Percentiles rank a stretch among this genome's conserved stretches.
Conservation (phyloP, 257 asterid genomes). For the Gentiana macrophylla region DNA sequence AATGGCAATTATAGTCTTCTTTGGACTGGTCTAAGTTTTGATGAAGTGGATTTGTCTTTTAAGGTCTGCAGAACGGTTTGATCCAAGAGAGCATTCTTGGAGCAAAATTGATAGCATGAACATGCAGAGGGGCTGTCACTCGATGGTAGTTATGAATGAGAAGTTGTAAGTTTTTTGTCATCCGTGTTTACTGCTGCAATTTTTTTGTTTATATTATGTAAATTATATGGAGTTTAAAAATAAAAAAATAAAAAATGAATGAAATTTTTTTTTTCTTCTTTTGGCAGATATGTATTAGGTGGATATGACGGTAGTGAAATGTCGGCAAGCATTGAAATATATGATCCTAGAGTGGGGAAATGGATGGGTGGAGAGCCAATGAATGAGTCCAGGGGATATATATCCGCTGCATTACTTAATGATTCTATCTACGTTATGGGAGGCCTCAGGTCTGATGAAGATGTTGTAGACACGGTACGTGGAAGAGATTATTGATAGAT, state of each 20-base stretch:
- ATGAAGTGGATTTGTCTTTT: background rate
- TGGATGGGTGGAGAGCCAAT: constrained; percentile 57
- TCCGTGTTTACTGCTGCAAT: no score
- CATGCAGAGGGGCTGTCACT: constrained; percentile 52
- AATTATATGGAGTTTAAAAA: no score
- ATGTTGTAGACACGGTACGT: constrained; percentile 39
- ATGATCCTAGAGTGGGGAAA: constrained; percentile 55
- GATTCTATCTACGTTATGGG: constrained; percentile 61
- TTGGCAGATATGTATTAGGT: constrained; percentile 61
- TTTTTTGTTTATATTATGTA: no score
- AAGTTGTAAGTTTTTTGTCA: constrained; percentile 57
- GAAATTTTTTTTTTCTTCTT: background rate
- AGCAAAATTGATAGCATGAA: constrained; percentile 46
- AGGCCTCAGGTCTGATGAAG: constrained; percentile 34
- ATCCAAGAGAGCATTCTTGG: constrained; percentile 87
- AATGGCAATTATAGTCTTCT: background rate
- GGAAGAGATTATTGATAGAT: no score
- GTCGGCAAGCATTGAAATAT: constrained; percentile 54
- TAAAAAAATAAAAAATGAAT: no score
- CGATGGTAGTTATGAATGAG: constrained; percentile 52
- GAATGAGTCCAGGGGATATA: constrained; percentile 53
- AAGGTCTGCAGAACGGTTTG: constrained; percentile 85
- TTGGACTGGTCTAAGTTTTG: constrained; percentile 1
- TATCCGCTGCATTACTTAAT: constrained; percentile 41
- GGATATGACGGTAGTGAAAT: constrained; percentile 54